phyloP scores from a whole-genome alignment of 2,329 filamentous ascomycete species.

The Rhytidhysteron rufulum region DNA sequence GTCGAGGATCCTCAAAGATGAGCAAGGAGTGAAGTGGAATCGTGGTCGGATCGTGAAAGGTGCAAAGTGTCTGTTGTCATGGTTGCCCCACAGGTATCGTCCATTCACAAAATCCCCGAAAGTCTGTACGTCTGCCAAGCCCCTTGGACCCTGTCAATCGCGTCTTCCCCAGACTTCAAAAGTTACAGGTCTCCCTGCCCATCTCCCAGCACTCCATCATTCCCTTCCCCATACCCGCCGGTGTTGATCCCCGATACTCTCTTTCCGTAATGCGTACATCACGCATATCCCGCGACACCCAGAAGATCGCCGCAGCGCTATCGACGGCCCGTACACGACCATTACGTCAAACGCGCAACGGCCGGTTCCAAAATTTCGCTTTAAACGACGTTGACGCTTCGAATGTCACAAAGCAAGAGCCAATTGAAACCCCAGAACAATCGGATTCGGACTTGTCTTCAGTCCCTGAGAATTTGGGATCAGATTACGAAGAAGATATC shows the following conservation, averaged over 20 bases:
- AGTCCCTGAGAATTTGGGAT: constrained; percentile 20
- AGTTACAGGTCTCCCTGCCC: not conserved
- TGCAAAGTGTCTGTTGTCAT: no score
- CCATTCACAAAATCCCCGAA: no score
- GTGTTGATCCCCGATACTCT: not conserved
- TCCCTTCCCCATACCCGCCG: not conserved
- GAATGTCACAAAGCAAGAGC: constrained; percentile 16
- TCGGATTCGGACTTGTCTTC: constrained; percentile 30
- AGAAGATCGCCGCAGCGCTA: constrained; percentile 20
- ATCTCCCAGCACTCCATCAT: not conserved
- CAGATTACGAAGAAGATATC: constrained; percentile 11
- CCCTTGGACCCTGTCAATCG: not conserved
- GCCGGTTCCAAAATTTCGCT: constrained; percentile 13
- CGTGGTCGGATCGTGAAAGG: no score
- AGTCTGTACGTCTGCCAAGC: constrained; percentile 1
- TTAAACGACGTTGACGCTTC: constrained; percentile 15
- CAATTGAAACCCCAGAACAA: constrained; percentile 1
- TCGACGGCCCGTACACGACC: constrained; percentile 23
- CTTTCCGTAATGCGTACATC: constrained; percentile 30
- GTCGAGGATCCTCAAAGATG: no score
- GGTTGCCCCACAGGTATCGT: no score
- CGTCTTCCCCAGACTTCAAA: not conserved
- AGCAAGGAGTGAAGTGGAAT: no score
- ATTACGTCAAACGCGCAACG: constrained; percentile 29
- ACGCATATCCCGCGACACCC: constrained; percentile 34